These are phyloP conservation scores for Tulasnella calospora DNA, from an alignment of 768 basidiomycete genomes.

Conservation along the genomic window DNA sequence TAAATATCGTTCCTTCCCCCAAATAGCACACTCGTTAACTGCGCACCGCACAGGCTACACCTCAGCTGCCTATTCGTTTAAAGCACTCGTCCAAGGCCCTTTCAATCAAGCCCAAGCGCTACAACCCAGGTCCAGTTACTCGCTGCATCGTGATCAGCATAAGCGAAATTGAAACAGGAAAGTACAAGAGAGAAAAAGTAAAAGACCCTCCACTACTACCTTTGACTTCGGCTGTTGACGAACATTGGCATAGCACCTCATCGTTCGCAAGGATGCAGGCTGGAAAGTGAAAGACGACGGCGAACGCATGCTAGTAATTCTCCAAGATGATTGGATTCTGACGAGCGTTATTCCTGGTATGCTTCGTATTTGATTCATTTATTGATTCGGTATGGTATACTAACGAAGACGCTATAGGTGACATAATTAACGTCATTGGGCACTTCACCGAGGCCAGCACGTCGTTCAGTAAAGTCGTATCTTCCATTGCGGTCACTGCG, in stretches of 20 bases:
- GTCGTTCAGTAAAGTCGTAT: constrained; percentile 38
- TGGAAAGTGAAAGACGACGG: constrained; percentile 22
- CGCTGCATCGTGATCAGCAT: constrained; percentile 16
- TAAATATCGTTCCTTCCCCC: neutral
- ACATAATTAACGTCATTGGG: constrained; percentile 75
- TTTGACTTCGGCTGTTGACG: neutral
- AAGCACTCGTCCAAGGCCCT: neutral
- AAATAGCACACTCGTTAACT: neutral
- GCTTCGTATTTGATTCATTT: constrained; percentile 30
- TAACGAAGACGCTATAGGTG: constrained; percentile 47
- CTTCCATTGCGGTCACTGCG: constrained; percentile 56
- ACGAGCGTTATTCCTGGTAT: constrained; percentile 59
- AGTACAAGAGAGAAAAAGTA: constrained; percentile 21
- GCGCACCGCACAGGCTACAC: neutral
- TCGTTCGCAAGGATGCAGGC: constrained; percentile 5
- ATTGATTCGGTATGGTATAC: neutral
- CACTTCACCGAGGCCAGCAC: constrained; percentile 32
- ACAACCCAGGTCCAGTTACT: constrained; percentile 8
- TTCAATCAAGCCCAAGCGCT: neutral
- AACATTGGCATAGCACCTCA: constrained; percentile 10
- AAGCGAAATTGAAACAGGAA: neutral
- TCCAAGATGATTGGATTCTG: constrained; percentile 74
- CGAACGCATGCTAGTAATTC: constrained; percentile 46
- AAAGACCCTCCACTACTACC: neutral
- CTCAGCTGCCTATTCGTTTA: neutral